Percentiles rank a stretch among this genome's conserved stretches.
Conservation (phyloP, 1,284 basidiomycete genomes). For the Volvariella surrecta region DNA sequence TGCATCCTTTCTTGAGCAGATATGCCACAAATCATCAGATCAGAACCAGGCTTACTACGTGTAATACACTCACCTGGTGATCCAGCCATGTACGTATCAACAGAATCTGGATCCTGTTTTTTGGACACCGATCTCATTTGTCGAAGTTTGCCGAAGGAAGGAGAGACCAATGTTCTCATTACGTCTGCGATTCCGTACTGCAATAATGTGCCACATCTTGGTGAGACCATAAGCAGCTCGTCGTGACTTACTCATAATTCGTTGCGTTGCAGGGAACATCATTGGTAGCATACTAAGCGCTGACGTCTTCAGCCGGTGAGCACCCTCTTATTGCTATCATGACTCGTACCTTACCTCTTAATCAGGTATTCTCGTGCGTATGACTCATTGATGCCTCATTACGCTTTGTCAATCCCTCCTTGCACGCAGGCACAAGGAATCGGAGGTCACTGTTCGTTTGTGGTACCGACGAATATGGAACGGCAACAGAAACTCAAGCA, state of each 20-base stretch:
- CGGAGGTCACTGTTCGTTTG: conserved; percentile 80
- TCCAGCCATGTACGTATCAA: conserved; percentile 31
- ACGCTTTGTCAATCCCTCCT: conserved; percentile 5
- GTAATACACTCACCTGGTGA: conserved; percentile 40
- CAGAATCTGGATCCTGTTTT: conserved; percentile 9
- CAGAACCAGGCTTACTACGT: conserved; percentile 54
- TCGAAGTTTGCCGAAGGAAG: conserved; percentile 75
- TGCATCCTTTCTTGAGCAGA: not conserved
- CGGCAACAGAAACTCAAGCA: conserved; percentile 96
- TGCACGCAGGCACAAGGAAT: conserved; percentile 58
- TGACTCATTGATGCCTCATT: not conserved
- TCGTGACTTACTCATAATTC: not conserved
- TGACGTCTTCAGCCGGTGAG: conserved; percentile 93
- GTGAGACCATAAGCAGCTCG: conserved; percentile 29
- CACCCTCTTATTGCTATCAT: conserved; percentile 4
- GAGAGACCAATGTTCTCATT: conserved; percentile 83
- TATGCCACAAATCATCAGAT: conserved; percentile 63
- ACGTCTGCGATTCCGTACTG: conserved; percentile 98
- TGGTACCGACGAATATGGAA: conserved; percentile 99
- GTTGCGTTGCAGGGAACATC: conserved; percentile 70
- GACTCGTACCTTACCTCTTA: conserved; percentile 21
- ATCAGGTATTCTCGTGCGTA: conserved; percentile 62
- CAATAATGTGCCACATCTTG: conserved; percentile 98
- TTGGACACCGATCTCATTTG: conserved; percentile 10
- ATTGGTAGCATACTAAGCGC: conserved; percentile 95